These are phyloP conservation scores for Boletus sp. DNA, from an alignment of 1,284 basidiomycete genomes.

Conservation along the genomic window DNA sequence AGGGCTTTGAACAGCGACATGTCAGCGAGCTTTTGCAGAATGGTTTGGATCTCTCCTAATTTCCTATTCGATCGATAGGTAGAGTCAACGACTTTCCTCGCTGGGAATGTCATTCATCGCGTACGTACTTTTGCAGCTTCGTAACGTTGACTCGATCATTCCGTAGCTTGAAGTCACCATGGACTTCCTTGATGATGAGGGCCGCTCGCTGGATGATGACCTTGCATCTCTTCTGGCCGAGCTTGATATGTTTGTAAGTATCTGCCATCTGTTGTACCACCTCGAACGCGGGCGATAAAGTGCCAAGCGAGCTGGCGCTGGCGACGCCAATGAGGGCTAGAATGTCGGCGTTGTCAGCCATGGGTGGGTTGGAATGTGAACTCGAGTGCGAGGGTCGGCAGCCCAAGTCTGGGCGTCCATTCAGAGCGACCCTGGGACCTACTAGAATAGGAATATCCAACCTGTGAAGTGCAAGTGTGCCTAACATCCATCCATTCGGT, in stretches of 20 bases:
- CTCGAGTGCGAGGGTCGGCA: no score
- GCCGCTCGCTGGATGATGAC: not conserved
- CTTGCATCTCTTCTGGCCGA: constrained; percentile 2
- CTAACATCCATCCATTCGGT: no score
- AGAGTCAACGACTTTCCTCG: not conserved
- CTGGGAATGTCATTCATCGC: not conserved
- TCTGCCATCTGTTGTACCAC: not conserved
- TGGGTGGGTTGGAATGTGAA: not conserved
- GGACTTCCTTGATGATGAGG: not conserved
- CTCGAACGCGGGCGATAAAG: not conserved
- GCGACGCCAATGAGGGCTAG: not conserved
- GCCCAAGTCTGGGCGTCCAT: no score
- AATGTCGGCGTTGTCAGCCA: not conserved
- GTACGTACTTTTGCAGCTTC: not conserved
- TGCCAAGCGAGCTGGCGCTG: not conserved
- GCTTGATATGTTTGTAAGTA: not conserved
- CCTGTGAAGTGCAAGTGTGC: no score
- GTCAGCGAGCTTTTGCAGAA: not conserved
- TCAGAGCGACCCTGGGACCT: no score
- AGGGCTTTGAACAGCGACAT: constrained; percentile 7
- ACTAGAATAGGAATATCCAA: no score
- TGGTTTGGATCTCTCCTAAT: not conserved
- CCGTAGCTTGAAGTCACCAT: not conserved
- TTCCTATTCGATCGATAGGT: not conserved
- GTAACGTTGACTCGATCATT: not conserved